Base-by-base conservation (phyloP, 495 filamentous ascomycete genomes). In the Sabuloglossum arenarium region DNA sequence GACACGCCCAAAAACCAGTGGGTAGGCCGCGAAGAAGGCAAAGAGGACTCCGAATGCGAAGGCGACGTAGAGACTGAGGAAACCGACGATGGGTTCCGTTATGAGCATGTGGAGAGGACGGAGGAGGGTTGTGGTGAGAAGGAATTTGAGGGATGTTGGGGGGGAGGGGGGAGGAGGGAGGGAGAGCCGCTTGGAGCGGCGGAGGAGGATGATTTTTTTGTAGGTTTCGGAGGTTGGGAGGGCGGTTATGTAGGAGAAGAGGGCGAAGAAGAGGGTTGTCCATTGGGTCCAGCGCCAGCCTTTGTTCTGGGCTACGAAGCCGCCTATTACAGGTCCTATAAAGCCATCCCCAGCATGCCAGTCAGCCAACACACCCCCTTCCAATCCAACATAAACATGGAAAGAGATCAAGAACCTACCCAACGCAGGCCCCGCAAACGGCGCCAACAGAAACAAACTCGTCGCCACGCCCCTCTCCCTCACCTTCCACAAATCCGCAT, bases 31-130 rank as follows among this genome's bases (percentile, higher is more conserved):
- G 58, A 86, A 83, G 69, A 84, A 85, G 24, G 67, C 69, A 59
- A 79, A 85, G 3, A 86, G 71, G 0, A 80, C 74, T 6, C 72
- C 73, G 57, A 84, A 85, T 56, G 76, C 75, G 62, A 80, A 83
- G 4, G 74, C 69, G 1, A 73, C 69, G 62, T 86, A 86, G 11
- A 85, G 63, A 27, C 70, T 78, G 32, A 80, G 68, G 27, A 78
- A 73, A 25, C 68, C 62, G 39, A 85, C 81, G 56, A 85, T 82
- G 4, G 82, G 80, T 61, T 85, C 82, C 0, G 69, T 75, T 14
- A 79, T 32, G 32, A 85, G 67, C 82, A 86, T 85, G 46, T 73
- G 64, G 0, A 82, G 31, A 0, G 82, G 82, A 3, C 79, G 73
- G n/a, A 79, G 27, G 4, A 84, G 64, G 5, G 76, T 76, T 25